These are phyloP conservation scores for Mortierella alpina DNA, from an alignment of 192 early-diverging fungal species.

Conservation along the genomic window DNA sequence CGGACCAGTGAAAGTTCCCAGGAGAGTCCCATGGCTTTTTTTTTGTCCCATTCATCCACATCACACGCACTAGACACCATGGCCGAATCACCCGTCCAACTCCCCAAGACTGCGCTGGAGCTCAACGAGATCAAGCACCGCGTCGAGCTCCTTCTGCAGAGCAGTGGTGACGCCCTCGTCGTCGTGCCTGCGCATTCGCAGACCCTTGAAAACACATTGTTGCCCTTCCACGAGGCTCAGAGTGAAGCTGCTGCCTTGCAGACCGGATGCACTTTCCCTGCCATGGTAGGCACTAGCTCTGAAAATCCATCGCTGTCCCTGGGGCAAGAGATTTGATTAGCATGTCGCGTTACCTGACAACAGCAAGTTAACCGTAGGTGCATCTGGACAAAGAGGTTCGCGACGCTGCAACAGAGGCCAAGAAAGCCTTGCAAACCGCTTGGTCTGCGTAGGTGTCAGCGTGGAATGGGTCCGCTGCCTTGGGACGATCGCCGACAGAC, in stretches of 20 bases:
- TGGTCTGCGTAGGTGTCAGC: slow-evolving; percentile 73
- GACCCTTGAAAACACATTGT: slow-evolving; percentile 26
- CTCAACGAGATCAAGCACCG: slow-evolving; percentile 9
- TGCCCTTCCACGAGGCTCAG: slow-evolving; percentile 36
- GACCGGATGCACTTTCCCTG: slow-evolving; percentile 43
- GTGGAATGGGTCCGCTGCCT: not conserved
- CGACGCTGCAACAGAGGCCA: slow-evolving; percentile 73
- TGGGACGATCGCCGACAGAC: not conserved
- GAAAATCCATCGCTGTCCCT: no score
- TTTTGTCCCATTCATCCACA: not conserved
- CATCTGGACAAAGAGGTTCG: slow-evolving; percentile 67
- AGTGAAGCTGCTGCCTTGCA: slow-evolving; percentile 34
- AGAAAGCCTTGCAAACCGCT: slow-evolving; percentile 71
- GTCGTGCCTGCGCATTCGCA: slow-evolving; percentile 12
- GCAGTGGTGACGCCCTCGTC: slow-evolving; percentile 20
- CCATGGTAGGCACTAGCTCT: slow-evolving; percentile 15
- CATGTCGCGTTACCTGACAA: not conserved
- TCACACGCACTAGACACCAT: slow-evolving; percentile 2
- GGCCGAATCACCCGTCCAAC: slow-evolving; percentile 37
- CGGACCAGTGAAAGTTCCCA: no score
- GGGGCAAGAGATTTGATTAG: not conserved
- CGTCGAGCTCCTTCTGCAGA: slow-evolving; percentile 7
- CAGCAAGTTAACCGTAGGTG: slow-evolving; percentile 11
- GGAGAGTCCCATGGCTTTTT: not conserved
- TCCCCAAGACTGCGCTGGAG: slow-evolving; percentile 19